These are phyloP conservation scores for Elaeis guineensis DNA, from an alignment of 176 grass and related monocot species.

Conservation along the genomic window DNA sequence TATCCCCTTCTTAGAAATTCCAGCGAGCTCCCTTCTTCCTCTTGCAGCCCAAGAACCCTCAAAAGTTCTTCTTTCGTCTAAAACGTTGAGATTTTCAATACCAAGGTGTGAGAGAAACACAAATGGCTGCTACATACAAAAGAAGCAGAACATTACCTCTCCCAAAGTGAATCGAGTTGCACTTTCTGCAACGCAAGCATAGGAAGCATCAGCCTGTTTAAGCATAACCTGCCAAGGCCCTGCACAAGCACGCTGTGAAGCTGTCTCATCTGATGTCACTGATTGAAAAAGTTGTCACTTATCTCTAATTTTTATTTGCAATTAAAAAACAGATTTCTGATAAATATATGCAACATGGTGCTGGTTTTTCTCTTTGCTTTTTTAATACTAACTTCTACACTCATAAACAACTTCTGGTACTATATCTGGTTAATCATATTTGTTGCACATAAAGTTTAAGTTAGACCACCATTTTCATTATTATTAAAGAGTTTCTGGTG, in stretches of 20 bases:
- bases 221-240: conserved; percentile 97
- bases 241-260: conserved; percentile 26
- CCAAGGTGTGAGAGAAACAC: neutral
- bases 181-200: conserved; percentile 91
- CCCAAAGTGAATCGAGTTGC: conserved; percentile 79
- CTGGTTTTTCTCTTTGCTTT: too few relatives aligned
- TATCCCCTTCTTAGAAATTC: conserved; percentile 95
- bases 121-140: neutral
- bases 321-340: too few relatives aligned
- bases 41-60: conserved; percentile 88
- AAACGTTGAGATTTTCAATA: conserved; percentile 9
- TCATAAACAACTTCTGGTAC: too few relatives aligned
- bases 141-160: conserved; percentile 42
- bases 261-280: neutral
- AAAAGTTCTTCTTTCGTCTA: conserved; percentile 89
- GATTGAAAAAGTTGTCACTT: neutral
- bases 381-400: too few relatives aligned
- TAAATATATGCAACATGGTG: too few relatives aligned
- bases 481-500: too few relatives aligned
- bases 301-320: too few relatives aligned
- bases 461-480: too few relatives aligned
- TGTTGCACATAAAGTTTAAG: too few relatives aligned
- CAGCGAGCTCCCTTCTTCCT: conserved; percentile 82
- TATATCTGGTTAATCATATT: too few relatives aligned
- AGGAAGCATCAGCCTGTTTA: conserved; percentile 80